These are phyloP conservation scores for Abortiporus biennis DNA, from an alignment of 1,284 basidiomycete species.

Conservation along the genomic window DNA sequence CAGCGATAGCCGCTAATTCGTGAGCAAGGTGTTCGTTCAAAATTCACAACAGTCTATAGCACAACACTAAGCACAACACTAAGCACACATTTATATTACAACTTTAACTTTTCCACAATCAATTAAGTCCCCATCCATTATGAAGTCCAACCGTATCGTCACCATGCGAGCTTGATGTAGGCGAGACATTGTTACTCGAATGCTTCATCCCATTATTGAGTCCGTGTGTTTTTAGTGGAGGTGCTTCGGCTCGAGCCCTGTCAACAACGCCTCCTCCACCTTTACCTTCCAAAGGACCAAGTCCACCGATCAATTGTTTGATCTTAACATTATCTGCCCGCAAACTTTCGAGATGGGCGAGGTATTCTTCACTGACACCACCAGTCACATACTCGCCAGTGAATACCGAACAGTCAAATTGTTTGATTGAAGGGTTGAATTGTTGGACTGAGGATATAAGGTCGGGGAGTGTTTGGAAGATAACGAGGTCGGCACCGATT, in stretches of 20 bases:
- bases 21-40: too few relatives aligned
- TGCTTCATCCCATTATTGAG: too few relatives aligned
- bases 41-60: too few relatives aligned
- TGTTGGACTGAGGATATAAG: constrained; percentile 85
- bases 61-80: too few relatives aligned
- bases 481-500: constrained; percentile 95
- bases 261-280: constrained; percentile 24
- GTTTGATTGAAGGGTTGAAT: constrained; percentile 75
- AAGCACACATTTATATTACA: too few relatives aligned
- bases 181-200: constrained; percentile 29
- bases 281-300: constrained; percentile 33
- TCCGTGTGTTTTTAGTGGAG: too few relatives aligned
- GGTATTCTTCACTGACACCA: constrained; percentile 86
- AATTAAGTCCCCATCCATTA: constrained; percentile 44
- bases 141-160: constrained; percentile 77
- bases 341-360: constrained; percentile 70
- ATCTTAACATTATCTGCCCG: constrained; percentile 83
- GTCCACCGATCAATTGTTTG: constrained; percentile 24
- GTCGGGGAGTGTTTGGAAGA: constrained; percentile 95
- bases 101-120: neutral
- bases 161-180: too few relatives aligned
- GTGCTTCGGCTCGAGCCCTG: too few relatives aligned
- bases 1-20: too few relatives aligned
- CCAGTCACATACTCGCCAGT: constrained; percentile 97
- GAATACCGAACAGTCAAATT: constrained; percentile 98